phyloP scores from a whole-genome alignment of 106 monocot genomes.

The Agapanthus africanus region DNA sequence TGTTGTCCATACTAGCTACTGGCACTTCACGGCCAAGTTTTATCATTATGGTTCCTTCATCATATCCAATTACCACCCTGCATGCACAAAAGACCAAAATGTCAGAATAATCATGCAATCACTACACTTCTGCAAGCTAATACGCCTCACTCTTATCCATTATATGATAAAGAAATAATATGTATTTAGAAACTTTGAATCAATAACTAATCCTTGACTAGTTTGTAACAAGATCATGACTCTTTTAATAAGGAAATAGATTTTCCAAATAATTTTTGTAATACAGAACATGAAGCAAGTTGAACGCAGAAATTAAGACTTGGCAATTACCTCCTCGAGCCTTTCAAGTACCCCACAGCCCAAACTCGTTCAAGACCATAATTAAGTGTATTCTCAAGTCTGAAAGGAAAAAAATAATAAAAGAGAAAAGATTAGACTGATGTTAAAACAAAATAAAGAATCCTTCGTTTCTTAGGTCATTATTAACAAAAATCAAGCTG shows the following conservation, averaged over 20 bases:
- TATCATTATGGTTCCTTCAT: constrained; percentile 99
- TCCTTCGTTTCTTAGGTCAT: neutral
- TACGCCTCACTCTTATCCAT: neutral
- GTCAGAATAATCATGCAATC: neutral
- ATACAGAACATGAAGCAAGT: neutral
- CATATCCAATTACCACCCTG: constrained; percentile 94
- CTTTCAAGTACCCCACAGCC: constrained; percentile 70
- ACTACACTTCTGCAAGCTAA: neutral
- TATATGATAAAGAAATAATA: neutral
- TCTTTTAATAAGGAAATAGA: neutral
- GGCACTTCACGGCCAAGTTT: constrained; percentile 94
- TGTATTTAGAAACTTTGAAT: neutral
- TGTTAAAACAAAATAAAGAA: neutral
- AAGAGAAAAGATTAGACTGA: neutral
- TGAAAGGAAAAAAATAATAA: constrained; percentile 15
- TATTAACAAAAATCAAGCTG: neutral
- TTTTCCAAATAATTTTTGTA: neutral
- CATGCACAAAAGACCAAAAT: neutral
- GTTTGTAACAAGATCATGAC: neutral
- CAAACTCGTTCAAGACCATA: constrained; percentile 90
- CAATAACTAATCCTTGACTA: neutral
- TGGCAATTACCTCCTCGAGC: constrained; percentile 58
- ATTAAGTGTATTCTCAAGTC: constrained; percentile 86
- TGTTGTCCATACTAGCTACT: constrained; percentile 93
- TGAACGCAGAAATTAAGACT: neutral